These are phyloP conservation scores for Bipolaris gigantea DNA, from an alignment of 2,329 filamentous ascomycete genomes.

Conservation along the genomic window DNA sequence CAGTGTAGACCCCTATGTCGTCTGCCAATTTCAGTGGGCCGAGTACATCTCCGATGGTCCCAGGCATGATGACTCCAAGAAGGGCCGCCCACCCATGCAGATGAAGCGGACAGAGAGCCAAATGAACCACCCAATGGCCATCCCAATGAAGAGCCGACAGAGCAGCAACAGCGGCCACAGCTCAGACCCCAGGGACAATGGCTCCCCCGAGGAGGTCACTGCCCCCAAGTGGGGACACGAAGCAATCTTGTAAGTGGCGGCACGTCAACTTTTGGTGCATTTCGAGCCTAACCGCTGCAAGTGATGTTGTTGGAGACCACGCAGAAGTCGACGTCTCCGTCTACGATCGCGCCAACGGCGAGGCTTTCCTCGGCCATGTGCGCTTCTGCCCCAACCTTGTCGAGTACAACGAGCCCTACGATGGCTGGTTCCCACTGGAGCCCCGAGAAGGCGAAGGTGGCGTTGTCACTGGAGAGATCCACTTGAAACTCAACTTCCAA, in stretches of 20 bases:
- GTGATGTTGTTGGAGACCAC: slow-evolving; percentile 90
- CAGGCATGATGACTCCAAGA: slow-evolving; percentile 59
- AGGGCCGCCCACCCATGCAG: slow-evolving; percentile 47
- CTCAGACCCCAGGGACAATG: slow-evolving; percentile 54
- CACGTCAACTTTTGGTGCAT: neutral
- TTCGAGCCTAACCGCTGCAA: slow-evolving; percentile 46
- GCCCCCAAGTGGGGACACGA: slow-evolving; percentile 96
- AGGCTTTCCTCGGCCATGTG: slow-evolving; percentile 90
- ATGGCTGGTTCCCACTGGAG: slow-evolving; percentile 82
- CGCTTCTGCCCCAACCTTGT: slow-evolving; percentile 73
- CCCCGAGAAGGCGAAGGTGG: slow-evolving; percentile 79
- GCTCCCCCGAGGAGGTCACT: slow-evolving; percentile 67
- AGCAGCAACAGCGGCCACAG: slow-evolving; percentile 92
- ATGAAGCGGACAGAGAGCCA: slow-evolving; percentile 74
- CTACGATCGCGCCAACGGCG: slow-evolving; percentile 82
- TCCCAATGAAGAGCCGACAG: slow-evolving; percentile 94
- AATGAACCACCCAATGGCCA: slow-evolving; percentile 82
- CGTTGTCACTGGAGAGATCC: slow-evolving; percentile 81
- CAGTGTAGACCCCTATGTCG: slow-evolving; percentile 88
- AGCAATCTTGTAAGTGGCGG: slow-evolving; percentile 78
- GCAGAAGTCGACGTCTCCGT: slow-evolving; percentile 91
- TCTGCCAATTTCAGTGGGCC: slow-evolving; percentile 94
- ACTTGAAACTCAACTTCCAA: slow-evolving; percentile 83
- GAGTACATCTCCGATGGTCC: slow-evolving; percentile 93
- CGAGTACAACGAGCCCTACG: slow-evolving; percentile 69